phyloP scores from a whole-genome alignment of 176 grass and related monocot genomes.

The Ensete ventricosum region DNA sequence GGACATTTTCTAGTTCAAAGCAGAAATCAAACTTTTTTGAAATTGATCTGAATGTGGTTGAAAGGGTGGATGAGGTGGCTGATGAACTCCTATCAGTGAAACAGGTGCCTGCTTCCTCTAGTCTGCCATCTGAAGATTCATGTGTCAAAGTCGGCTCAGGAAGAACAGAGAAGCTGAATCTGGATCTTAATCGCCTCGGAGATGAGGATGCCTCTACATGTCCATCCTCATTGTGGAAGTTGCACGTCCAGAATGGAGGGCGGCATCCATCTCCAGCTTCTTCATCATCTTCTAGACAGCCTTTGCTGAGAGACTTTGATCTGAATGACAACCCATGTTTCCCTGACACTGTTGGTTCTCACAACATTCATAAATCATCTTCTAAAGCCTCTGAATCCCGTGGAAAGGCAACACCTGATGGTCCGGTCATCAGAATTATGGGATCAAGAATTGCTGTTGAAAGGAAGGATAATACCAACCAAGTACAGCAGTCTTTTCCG shows the following conservation, averaged over 20 bases:
- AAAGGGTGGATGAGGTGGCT: not conserved
- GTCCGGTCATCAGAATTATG: constrained; percentile 8
- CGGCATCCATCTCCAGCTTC: constrained; percentile 7
- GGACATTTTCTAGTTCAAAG: not conserved
- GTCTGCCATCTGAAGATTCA: constrained; percentile 6
- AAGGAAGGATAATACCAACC: constrained; percentile 3
- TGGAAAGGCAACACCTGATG: not conserved
- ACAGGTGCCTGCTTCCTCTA: constrained; percentile 9
- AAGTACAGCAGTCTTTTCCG: not conserved
- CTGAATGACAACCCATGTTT: constrained; percentile 18
- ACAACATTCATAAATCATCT: not conserved
- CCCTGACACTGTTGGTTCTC: not conserved
- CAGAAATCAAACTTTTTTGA: constrained; percentile 10
- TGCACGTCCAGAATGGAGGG: constrained; percentile 1
- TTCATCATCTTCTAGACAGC: constrained; percentile 17
- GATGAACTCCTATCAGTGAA: not conserved
- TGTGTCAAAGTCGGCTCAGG: not conserved
- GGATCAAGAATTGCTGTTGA: not conserved
- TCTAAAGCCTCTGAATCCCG: not conserved
- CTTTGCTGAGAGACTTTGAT: constrained; percentile 11
- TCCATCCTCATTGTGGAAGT: not conserved
- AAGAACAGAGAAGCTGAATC: constrained; percentile 7
- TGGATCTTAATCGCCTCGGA: constrained; percentile 16
- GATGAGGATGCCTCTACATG: constrained; percentile 9
- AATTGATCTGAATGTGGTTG: constrained; percentile 13